phyloP scores from a whole-genome alignment of 169 alveolate species.

The Perkinsus olseni region DNA sequence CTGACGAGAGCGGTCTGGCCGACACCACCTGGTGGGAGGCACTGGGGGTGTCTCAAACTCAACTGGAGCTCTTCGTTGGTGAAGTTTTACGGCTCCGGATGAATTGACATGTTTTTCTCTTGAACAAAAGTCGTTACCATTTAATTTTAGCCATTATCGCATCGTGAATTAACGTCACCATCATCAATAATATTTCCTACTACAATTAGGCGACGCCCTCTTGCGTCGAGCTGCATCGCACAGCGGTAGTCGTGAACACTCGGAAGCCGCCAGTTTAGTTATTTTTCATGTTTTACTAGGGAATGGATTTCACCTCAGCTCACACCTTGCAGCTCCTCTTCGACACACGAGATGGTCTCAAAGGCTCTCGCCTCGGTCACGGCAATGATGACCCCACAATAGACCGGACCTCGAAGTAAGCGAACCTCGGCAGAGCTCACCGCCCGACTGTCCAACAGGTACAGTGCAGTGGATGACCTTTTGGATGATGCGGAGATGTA shows the following conservation, averaged over 20 bases:
- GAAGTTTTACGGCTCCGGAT: too few relatives aligned
- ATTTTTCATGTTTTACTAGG: background rate
- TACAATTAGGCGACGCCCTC: background rate
- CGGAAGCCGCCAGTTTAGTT: too few relatives aligned
- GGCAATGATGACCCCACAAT: slow-evolving; percentile 1
- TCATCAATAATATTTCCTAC: background rate
- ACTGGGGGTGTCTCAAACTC: too few relatives aligned
- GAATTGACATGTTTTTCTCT: background rate
- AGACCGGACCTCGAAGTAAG: background rate
- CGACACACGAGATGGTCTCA: background rate
- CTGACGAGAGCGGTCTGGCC: too few relatives aligned
- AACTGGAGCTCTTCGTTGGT: too few relatives aligned
- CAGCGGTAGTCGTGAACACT: too few relatives aligned
- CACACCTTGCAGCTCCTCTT: background rate
- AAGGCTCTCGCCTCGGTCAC: background rate
- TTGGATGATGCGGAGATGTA: background rate
- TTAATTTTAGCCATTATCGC: background rate
- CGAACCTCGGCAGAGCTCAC: background rate
- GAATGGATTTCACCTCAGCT: background rate
- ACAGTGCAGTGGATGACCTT: background rate
- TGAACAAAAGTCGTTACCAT: background rate
- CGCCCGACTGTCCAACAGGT: background rate
- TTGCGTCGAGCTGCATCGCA: too few relatives aligned
- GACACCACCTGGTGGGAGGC: too few relatives aligned
- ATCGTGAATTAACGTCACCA: background rate